Evolutionary conservation across 2,329 filamentous ascomycete species (phyloP).

Genomic region (Nigrospora osmanthi): DNA sequence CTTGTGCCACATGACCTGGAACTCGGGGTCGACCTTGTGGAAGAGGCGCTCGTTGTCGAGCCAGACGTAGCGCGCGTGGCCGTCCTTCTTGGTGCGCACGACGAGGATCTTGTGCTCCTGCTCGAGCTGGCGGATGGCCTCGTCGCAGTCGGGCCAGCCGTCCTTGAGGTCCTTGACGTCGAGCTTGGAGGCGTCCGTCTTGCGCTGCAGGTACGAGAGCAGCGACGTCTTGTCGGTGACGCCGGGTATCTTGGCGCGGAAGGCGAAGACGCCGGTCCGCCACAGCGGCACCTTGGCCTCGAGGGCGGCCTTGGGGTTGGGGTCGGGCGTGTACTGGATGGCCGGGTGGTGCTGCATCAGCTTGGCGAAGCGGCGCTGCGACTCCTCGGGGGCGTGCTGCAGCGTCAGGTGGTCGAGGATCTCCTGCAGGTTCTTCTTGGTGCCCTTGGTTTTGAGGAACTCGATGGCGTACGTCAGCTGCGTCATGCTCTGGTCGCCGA

Average conservation of each 20-base stretch:
- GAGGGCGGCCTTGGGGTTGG: constrained; percentile 46
- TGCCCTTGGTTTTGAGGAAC: constrained; percentile 65
- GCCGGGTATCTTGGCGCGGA: constrained; percentile 71
- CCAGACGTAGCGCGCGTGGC: constrained; percentile 80
- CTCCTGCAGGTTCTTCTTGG: constrained; percentile 63
- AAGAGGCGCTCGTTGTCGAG: constrained; percentile 74
- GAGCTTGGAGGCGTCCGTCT: constrained; percentile 73
- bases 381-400: constrained; percentile 50
- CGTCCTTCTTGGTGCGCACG: constrained; percentile 87
- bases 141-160: constrained; percentile 82
- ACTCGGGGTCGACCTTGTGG: constrained; percentile 72
- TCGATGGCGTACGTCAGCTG: constrained; percentile 83
- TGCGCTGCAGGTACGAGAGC: constrained; percentile 71
- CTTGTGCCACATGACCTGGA: constrained; percentile 75
- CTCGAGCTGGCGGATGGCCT: constrained; percentile 72
- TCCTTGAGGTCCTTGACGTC: constrained; percentile 89
- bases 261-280: constrained; percentile 66
- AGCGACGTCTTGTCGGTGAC: constrained; percentile 74
- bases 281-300: constrained; percentile 56
- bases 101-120: constrained; percentile 73
- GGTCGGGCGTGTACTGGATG: constrained; percentile 48
- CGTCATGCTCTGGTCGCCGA: constrained; percentile 74
- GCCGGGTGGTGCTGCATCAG: constrained; percentile 60
- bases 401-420: constrained; percentile 77
- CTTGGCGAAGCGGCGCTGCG: constrained; percentile 56